Evolutionary conservation across 192 early-diverging fungal species (phyloP), one percentile per base, ranked within the genome.

Genomic region (Gaertneriomyces sp.): DNA sequence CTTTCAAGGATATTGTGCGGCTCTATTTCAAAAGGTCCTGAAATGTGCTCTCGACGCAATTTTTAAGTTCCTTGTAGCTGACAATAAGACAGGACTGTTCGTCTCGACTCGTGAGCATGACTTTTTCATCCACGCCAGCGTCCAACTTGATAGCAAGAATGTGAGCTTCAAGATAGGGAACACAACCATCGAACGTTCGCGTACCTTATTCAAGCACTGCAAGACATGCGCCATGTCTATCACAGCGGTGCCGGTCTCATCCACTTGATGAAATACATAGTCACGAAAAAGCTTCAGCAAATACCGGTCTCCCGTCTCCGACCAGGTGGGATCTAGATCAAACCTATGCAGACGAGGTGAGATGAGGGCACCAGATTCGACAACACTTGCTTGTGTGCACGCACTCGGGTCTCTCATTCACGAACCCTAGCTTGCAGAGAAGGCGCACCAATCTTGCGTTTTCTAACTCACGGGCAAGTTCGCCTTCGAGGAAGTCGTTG

Each of bases 221-320:
- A 99, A 47, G 10, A 97, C 90, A 81, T 99, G 97, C 4, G 88
- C 88, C 76, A 98, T 87, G 69, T 96, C 94, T 9, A 94, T 71
- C 11, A 94, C 82, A 8, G 95, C 91, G 45, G 81, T 78, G 7
- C 93, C 93, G 46, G 80, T 77, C 45, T 82, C 77, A 68, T 95
- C 87, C 11, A 96, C 93, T 70, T 93, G 90, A 73, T 98, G 97
- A 71, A 99, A 99, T 19, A 98, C 90, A 64, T 94, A 96, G 75
- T 99, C 97, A 52, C 97, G 83, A 72, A 99, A 99, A 16, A 99
- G 80, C 76, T 97, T 98, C 58, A 97, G 87, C 51, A 98, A 83
- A 73, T 99, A 99, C 44, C 95, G 81, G 76, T 99, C 97, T 5
- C 97, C 97, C 0, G 95, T 99, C 71, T 99, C 95, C 10, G 93